These are phyloP conservation scores for Malassezia sp. DNA, from an alignment of 1,284 basidiomycete species.

Conservation along the genomic window DNA sequence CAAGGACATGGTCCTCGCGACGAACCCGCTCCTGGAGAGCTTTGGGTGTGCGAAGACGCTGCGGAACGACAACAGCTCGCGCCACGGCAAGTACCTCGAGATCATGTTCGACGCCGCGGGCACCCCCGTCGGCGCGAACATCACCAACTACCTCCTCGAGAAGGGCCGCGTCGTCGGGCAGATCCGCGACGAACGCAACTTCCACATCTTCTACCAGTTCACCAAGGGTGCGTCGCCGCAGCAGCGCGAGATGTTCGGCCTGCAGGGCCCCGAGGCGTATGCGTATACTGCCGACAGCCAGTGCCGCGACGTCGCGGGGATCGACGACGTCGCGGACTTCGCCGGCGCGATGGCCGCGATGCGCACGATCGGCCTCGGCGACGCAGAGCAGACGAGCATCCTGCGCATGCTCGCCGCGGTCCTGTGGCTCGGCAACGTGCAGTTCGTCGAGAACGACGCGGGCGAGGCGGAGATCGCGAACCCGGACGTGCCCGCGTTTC, in stretches of 20 bases:
- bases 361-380: constrained; percentile 74
- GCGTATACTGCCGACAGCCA: constrained; percentile 82
- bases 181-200: constrained; percentile 89
- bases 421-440: constrained; percentile 82
- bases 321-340: constrained; percentile 81
- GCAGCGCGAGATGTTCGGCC: constrained; percentile 82
- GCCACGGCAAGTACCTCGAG: constrained; percentile 98
- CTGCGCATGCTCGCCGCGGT: constrained; percentile 83
- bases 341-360: constrained; percentile 85
- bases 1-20: constrained; percentile 99
- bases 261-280: constrained; percentile 95
- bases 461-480: constrained; percentile 76
- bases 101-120: constrained; percentile 94
- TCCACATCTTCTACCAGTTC: constrained; percentile 99
- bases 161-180: constrained; percentile 92
- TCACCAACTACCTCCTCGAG: constrained; percentile 95
- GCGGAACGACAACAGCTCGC: constrained; percentile 95
- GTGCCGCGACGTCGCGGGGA: constrained; percentile 80
- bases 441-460: constrained; percentile 71
- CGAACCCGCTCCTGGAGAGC: constrained; percentile 91
- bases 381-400: constrained; percentile 79
- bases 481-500: constrained; percentile 81
- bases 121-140: constrained; percentile 90
- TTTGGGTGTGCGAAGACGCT: constrained; percentile 99
- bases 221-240: constrained; percentile 83